Evolutionary conservation across 1,284 basidiomycete genomes (phyloP), one percentile per base, ranked within the genome.

Genomic region (Omphalotus olearius): DNA sequence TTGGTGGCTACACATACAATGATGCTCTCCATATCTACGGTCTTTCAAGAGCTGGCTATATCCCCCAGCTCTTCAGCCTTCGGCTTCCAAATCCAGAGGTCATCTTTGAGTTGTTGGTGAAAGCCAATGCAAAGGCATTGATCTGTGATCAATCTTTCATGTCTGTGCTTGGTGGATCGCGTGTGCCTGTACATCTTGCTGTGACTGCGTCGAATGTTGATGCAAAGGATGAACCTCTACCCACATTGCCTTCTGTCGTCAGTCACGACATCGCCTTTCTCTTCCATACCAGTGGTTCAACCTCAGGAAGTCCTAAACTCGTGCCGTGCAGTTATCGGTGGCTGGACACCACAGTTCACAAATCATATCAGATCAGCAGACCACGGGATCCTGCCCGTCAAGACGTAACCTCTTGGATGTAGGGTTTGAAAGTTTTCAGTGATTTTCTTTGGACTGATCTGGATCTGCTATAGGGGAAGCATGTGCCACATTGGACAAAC

Each of bases 271-370:
- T 70, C 5, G 73, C 77, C 23, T 84, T 87, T 70, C 72, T 87
- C 51, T 86, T 87, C 70, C 85, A 88, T 63, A 88, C 85, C 14
- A 82, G 80, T 51, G 85, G 85, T 14, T 86, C 84, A 37, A 88
- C 86, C 16, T 87, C 84, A 35, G 85, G 85, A 47, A 81, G 77
- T 58, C 85, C 85, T 2, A 88, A 87, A 60, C 78, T 88, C 26
- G 81, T 88, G 0, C 83, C 82, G 9, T 81, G 81, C 63, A 83
- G 66, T 60, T 79, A 78, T 57, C 71, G 68, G 40, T 88, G 85
- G 85, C 55, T 88, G 33, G 68, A 76, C 51, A 64, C 75, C 33
- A 77, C 79, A 7, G 69, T 82, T 45, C 59, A 67, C 41, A 87
- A 89, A 64, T 77, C 83, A 39, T 61, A 69, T 46, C 72, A 77